Evolutionary conservation across 2,329 filamentous ascomycete species (phyloP).

Genomic region (Calonectria fujianensis): DNA sequence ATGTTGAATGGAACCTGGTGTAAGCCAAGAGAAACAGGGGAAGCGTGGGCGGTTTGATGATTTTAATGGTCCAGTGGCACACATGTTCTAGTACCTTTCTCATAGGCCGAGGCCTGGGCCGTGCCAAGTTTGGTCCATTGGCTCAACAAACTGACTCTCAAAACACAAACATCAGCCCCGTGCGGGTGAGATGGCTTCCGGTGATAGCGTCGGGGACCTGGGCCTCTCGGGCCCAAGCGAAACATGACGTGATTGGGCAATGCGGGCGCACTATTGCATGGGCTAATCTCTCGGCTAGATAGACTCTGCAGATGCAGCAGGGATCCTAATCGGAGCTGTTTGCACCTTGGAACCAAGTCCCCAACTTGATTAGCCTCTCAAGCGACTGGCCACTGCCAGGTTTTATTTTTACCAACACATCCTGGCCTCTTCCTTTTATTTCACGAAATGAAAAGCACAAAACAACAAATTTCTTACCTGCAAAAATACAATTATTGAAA

Average conservation of each 20-base stretch:
- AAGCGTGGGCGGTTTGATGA: neutral
- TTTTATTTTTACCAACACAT: neutral
- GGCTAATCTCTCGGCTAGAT: neutral
- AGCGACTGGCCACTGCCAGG: no score
- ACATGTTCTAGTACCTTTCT: no score
- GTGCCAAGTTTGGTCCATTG: neutral
- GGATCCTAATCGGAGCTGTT: neutral
- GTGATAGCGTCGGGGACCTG: slow-evolving; percentile 6
- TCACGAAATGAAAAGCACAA: neutral
- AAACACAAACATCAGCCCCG: neutral
- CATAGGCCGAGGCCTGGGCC: no score
- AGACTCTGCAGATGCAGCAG: neutral
- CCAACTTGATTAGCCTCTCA: neutral
- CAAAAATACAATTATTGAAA: neutral
- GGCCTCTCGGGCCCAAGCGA: slow-evolving; percentile 1
- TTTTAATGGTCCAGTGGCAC: neutral
- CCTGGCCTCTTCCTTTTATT: neutral
- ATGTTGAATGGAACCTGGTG: neutral
- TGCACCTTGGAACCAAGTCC: no score
- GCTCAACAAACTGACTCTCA: no score
- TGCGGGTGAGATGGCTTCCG: neutral
- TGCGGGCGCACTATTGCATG: neutral
- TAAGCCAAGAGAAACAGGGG: no score
- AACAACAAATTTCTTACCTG: neutral
- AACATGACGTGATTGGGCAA: neutral